Conservation (phyloP, 2,329 filamentous ascomycete species). For the Pseudomassariella vexata region DNA sequence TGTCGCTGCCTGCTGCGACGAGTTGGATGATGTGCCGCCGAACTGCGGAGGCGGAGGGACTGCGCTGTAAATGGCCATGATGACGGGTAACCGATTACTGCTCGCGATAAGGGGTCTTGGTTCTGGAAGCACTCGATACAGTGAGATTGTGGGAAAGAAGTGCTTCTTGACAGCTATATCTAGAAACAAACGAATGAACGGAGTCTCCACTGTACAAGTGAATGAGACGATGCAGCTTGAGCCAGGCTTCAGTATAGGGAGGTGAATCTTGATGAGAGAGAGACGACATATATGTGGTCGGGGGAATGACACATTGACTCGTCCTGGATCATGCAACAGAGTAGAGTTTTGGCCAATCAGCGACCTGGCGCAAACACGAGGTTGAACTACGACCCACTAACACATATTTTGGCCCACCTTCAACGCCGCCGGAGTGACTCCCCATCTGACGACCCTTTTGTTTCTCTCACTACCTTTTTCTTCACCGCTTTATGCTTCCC, state of each 20-base stretch:
- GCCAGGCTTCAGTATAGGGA: background rate
- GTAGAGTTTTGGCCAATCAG: slow-evolving; percentile 4
- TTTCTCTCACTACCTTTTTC: no score
- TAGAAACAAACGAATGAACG: background rate
- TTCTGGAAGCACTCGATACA: no score
- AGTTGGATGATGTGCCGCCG: slow-evolving; percentile 13
- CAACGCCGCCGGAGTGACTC: no score
- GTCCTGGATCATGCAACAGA: slow-evolving; percentile 2
- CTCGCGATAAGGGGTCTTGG: background rate
- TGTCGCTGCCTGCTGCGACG: slow-evolving; percentile 11
- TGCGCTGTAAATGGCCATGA: slow-evolving; percentile 44
- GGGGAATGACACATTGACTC: slow-evolving; percentile 6
- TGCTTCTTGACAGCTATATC: background rate
- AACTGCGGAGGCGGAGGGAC: slow-evolving; percentile 43
- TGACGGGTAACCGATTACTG: no score
- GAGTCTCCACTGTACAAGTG: background rate
- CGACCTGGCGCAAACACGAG: slow-evolving; percentile 4
- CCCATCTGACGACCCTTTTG: no score
- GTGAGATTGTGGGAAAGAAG: no score
- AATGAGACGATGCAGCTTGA: background rate
- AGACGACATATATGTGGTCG: background rate
- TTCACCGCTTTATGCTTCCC: no score
- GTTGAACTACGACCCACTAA: background rate
- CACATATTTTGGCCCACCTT: no score
- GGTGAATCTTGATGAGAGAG: background rate